Percentiles rank a stretch among this genome's conserved stretches.
Evolutionary conservation across 306 rosid genomes (phyloP).

Genomic region (Neltuma alba): DNA sequence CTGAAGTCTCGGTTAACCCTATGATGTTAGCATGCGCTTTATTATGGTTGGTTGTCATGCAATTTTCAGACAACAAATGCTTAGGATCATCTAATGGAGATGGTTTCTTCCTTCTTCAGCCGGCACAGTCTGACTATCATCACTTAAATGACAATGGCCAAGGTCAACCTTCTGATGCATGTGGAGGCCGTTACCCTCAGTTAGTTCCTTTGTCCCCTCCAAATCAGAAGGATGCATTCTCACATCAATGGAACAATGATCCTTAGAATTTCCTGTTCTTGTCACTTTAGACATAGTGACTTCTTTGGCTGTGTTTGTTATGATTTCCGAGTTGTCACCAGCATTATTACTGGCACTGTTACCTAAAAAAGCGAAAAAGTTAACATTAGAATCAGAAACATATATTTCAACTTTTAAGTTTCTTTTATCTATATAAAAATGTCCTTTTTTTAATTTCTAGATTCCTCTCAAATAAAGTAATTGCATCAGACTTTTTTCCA

Average conservation of each 20-base stretch:
- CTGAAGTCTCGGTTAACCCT: constrained; percentile 39
- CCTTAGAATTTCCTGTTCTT: constrained; percentile 30
- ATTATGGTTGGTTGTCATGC: constrained; percentile 35
- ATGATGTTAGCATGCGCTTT: constrained; percentile 31
- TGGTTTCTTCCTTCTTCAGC: constrained; percentile 45
- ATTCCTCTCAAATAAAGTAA: not conserved
- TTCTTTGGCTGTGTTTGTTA: constrained; percentile 41
- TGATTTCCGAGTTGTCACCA: constrained; percentile 40
- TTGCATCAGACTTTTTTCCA: constrained; percentile 23
- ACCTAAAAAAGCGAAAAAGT: constrained; percentile 36
- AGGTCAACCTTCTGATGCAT: constrained; percentile 29
- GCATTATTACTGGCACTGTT: constrained; percentile 29
- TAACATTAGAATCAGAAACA: constrained; percentile 28
- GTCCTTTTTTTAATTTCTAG: not conserved
- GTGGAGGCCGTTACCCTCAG: constrained; percentile 26
- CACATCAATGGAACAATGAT: constrained; percentile 24
- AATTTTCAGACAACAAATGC: constrained; percentile 35
- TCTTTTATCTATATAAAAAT: constrained; percentile 7
- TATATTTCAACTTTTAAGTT: not conserved
- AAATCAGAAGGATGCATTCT: constrained; percentile 33
- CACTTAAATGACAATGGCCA: constrained; percentile 35
- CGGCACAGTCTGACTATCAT: constrained; percentile 32
- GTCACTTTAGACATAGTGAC: constrained; percentile 32
- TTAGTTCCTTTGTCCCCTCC: constrained; percentile 36
- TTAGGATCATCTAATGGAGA: constrained; percentile 41